phyloP scores from a whole-genome alignment of 805 yeast species.

The Cyberlindnera sargentensis region DNA sequence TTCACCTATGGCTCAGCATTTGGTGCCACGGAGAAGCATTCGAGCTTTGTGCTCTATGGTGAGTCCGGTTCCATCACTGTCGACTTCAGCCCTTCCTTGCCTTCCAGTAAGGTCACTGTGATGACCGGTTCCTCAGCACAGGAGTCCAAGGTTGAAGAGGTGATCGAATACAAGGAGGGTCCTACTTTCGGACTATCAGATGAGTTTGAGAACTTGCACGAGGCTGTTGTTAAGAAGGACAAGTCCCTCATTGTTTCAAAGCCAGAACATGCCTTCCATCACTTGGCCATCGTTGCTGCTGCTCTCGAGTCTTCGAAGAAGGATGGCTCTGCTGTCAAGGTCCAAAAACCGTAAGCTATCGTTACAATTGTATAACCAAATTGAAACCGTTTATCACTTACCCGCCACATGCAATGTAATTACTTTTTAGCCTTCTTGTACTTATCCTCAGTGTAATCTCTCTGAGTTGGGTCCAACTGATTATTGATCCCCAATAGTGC shows the following conservation, averaged over 20 bases:
- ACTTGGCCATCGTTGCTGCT: slow-evolving; percentile 85
- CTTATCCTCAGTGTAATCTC: slow-evolving; percentile 55
- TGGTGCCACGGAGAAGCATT: slow-evolving; percentile 71
- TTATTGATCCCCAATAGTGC: slow-evolving; percentile 80
- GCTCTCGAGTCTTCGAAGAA: slow-evolving; percentile 61
- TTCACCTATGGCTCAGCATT: slow-evolving; percentile 32
- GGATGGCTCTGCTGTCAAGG: slow-evolving; percentile 43
- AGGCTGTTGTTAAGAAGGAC: slow-evolving; percentile 58
- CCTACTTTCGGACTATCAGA: slow-evolving; percentile 48
- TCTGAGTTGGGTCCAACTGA: slow-evolving; percentile 62
- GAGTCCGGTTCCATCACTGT: slow-evolving; percentile 66
- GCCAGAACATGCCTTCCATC: slow-evolving; percentile 87
- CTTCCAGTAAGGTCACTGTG: slow-evolving; percentile 28
- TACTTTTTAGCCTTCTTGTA: slow-evolving; percentile 34
- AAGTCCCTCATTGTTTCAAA: slow-evolving; percentile 48
- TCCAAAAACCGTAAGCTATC: slow-evolving; percentile 27
- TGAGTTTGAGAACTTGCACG: slow-evolving; percentile 48
- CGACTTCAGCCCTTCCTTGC: slow-evolving; percentile 47
- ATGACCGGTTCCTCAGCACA: slow-evolving; percentile 24
- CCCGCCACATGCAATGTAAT: not conserved
- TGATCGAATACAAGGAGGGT: slow-evolving; percentile 28
- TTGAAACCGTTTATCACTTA: not conserved
- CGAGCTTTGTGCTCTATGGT: slow-evolving; percentile 69
- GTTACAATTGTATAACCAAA: not conserved
- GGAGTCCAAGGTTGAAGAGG: slow-evolving; percentile 16